phyloP scores from a whole-genome alignment of 176 grass and related monocot species.

The Otatea glauca region DNA sequence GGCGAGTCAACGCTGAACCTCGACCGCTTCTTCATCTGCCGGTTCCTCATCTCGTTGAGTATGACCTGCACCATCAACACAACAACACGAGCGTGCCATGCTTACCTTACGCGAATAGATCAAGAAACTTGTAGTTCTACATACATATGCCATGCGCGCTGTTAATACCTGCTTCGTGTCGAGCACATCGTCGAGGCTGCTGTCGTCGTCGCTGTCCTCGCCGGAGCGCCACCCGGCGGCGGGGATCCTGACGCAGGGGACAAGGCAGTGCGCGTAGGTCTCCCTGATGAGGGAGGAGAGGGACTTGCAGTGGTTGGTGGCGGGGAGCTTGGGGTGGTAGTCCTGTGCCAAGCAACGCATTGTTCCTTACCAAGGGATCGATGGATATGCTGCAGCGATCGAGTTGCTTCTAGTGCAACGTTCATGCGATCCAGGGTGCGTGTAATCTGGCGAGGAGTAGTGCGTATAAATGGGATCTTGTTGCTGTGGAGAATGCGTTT shows the following conservation, averaged over 20 bases:
- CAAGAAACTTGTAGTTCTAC: background rate
- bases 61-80: constrained; percentile 55
- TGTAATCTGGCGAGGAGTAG: constrained; percentile 10
- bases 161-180: constrained; percentile 58
- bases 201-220: constrained; percentile 51
- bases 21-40: constrained; percentile 62
- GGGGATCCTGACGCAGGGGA: constrained; percentile 67
- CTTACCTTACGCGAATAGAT: background rate
- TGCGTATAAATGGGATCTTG: constrained; percentile 52
- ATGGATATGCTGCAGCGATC: background rate
- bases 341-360: constrained; percentile 71
- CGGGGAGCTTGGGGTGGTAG: constrained; percentile 47
- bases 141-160: background rate
- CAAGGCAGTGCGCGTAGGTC: constrained; percentile 65
- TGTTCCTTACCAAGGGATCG: background rate
- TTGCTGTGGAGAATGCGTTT: constrained; percentile 27
- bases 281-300: constrained; percentile 67
- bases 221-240: constrained; percentile 68
- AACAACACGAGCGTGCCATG: background rate
- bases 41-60: constrained; percentile 74
- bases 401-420: background rate
- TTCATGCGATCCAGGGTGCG: constrained; percentile 25
- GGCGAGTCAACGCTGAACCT: constrained; percentile 44
- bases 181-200: constrained; percentile 35
- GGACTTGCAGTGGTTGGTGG: constrained; percentile 55